phyloP scores from a whole-genome alignment of 495 filamentous ascomycete genomes.

The Penicillium soppii region DNA sequence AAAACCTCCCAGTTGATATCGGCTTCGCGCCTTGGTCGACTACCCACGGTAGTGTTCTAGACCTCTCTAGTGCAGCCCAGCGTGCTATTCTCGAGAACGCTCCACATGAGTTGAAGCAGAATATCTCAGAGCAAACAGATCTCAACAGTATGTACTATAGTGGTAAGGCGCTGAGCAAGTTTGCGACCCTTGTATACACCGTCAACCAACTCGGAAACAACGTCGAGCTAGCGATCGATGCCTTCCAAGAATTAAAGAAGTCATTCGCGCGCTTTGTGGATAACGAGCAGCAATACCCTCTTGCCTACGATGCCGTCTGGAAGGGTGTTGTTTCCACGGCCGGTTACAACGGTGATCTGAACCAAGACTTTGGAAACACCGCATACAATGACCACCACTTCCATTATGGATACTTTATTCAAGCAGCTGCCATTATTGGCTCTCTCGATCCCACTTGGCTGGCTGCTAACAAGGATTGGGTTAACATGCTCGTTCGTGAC shows the following conservation, averaged over 20 bases:
- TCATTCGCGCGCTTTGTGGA: conserved; percentile 74
- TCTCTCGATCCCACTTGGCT: conserved; percentile 79
- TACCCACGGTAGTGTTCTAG: conserved; percentile 43
- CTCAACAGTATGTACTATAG: conserved; percentile 93
- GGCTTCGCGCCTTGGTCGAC: conserved; percentile 74
- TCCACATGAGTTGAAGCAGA: conserved; percentile 65
- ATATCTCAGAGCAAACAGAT: conserved; percentile 68
- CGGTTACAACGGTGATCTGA: conserved; percentile 70
- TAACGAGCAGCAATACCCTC: conserved; percentile 74
- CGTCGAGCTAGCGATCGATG: conserved; percentile 54
- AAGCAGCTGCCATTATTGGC: conserved; percentile 81
- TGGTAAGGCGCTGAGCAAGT: conserved; percentile 90
- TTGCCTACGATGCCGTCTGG: conserved; percentile 84
- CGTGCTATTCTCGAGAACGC: conserved; percentile 57
- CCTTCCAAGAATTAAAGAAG: conserved; percentile 66
- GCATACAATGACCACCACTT: conserved; percentile 98
- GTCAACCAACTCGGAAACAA: conserved; percentile 66
- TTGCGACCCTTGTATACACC: conserved; percentile 70
- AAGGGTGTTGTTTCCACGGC: conserved; percentile 82
- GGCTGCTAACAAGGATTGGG: conserved; percentile 67
- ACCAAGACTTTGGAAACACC: conserved; percentile 78
- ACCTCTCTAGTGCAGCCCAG: conserved; percentile 52
- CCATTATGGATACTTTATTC: conserved; percentile 87
- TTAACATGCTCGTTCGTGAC: conserved; percentile 77
- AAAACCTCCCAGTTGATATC: conserved; percentile 68